Evolutionary conservation across 345 rosid genomes (phyloP), one percentile per base, ranked within the genome.

Genomic region (Eucalyptus marginata): DNA sequence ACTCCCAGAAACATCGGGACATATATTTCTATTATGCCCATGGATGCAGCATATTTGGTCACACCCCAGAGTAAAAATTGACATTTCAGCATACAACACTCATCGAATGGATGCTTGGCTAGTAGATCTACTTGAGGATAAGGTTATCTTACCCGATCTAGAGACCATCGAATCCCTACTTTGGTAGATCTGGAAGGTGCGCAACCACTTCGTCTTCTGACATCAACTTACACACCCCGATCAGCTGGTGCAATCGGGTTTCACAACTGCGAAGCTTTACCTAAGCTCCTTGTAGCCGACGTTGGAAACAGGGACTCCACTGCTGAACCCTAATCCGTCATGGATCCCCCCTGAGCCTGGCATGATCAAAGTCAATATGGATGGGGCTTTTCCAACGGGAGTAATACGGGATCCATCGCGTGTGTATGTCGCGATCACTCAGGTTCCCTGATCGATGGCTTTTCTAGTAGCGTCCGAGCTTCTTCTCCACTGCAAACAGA

Each of bases 261-360:
- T 49, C 51, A 49, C 51, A 49, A 49, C 7, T 49, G 1, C 17
- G 3, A 49, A 49, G 51, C 17, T 49, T 49, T 49, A 49, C 51
- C 51, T 49, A 0, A 2, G 7, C 51, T 0, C 50, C 3, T 0
- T 49, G 0, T 1, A 14, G 7, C 2, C 1, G 17, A 49, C 51
- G 2, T 49, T 0, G 0, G 1, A 49, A 5, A 14, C 5, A 5
- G 1, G 17, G 3, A 13, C 51, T 49, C 3, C 16, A 13, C 0
- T 49, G 6, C 2, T 14, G 16, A 49, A 49, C 51, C 3, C 7
- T 49, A 49, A 14, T 5, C 17, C 3, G 0, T 5, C 51, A 1
- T 14, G 51, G 51, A 49, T 14, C 51, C 51, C 51, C 7, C 51
- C 1, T 14, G 0, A 49, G 51, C 51, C 17, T 0, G 17, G 17